These are phyloP conservation scores for Aurantiochytrium sp. DNA, from an alignment of 108 stramenopile genomes.

Conservation along the genomic window DNA sequence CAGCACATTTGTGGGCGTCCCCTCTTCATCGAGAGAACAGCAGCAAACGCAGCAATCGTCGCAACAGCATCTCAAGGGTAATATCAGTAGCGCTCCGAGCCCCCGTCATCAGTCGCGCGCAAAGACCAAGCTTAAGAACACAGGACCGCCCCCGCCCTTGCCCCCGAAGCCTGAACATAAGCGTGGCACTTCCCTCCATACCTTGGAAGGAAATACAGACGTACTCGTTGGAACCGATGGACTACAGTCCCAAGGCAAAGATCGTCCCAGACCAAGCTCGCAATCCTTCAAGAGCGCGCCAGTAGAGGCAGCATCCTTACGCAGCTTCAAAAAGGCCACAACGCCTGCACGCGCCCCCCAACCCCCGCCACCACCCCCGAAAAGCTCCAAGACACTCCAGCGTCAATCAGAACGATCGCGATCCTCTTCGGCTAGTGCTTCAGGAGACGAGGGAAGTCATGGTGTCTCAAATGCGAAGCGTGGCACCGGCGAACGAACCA, in stretches of 20 bases:
- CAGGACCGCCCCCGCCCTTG: neutral
- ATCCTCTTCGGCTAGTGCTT: neutral
- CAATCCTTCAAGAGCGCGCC: neutral
- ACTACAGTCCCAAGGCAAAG: no score
- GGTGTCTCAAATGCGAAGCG: no score
- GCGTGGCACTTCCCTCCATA: neutral
- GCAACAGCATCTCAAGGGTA: no score
- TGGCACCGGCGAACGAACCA: neutral
- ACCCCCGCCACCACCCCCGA: neutral
- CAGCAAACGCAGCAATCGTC: no score
- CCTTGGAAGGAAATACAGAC: neutral
- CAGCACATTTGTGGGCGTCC: no score
- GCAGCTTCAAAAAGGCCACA: neutral
- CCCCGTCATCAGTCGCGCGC: no score
- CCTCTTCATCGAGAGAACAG: no score
- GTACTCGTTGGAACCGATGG: no score
- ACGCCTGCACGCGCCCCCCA: neutral
- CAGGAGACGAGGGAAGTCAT: neutral
- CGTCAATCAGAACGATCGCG: neutral
- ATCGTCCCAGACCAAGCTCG: no score
- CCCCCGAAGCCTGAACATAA: constrained; percentile 9
- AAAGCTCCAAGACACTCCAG: neutral
- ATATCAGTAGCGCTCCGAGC: no score
- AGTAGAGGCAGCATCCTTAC: neutral
- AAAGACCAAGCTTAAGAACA: no score